Evolutionary conservation across 176 grass and related monocot genomes (phyloP), one percentile per base, ranked within the genome.

Genomic region (Phragmites australis): DNA sequence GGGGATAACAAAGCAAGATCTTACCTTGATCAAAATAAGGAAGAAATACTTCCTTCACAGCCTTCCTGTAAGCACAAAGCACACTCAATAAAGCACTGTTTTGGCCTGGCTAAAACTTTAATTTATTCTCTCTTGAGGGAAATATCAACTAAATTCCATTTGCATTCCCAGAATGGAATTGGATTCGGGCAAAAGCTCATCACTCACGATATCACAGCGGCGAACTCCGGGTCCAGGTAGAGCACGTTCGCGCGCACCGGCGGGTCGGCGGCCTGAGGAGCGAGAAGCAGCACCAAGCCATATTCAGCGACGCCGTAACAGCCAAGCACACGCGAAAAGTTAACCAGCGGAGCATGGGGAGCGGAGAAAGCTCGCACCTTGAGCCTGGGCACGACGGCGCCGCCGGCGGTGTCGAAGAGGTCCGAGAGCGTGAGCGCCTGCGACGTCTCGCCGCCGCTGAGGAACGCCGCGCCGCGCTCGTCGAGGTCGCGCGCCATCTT

Each of bases 191-290:
- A 48, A 37, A 60, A 49, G 3, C 18, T 27, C 39, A 59, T 66
- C 48, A 69, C 96, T 61, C 91, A 99, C 92, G 90, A 93, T 51
- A 99, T 95, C 6, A 84, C 75, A 10, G 42, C 22, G 0, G 96
- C 67, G 48, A 82, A 95, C 64, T 85, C 67, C 1, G 81, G 81
- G 9, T 68, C 81, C 61, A 99, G 84, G 69, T 93, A 84, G 53
- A 99, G 93, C 67, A 99, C 96, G 47, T 85, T 95, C 5, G 96
- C 96, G 26, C 92, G 92, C 76, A 95, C 96, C 6, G 96, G 96
- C 47, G 96, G 96, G 52, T 95, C 48, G 2, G 93, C 96, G 1
- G 72, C 84, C 96, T 95, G 74, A 43, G 13, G 7, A 65, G 48
- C 95, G 74, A 43, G 13, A 9, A 65, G 48, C 37, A 31, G 23